Percentiles rank a stretch among this genome's conserved stretches.
phyloP scores from a whole-genome alignment of 495 filamentous ascomycete genomes.

The Aspergillus kassunensis region DNA sequence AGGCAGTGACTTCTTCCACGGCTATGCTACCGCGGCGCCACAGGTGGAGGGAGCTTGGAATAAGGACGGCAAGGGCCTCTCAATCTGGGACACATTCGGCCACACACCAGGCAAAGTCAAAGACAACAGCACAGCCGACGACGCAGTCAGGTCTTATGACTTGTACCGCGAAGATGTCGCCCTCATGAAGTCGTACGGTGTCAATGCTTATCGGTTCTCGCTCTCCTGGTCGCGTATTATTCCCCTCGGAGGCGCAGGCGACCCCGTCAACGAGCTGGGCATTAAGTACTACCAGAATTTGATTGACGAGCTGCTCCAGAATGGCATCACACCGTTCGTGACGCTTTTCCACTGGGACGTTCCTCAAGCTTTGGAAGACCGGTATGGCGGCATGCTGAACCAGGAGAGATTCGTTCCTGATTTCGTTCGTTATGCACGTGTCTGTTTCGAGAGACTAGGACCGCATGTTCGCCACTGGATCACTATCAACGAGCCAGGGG shows the following conservation, averaged over 20 bases:
- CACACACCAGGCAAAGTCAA: slow-evolving; percentile 65
- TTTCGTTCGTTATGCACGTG: slow-evolving; percentile 44
- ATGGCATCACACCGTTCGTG: slow-evolving; percentile 45
- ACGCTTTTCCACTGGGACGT: slow-evolving; percentile 51
- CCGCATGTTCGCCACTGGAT: slow-evolving; percentile 50
- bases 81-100: slow-evolving; percentile 73
- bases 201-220: slow-evolving; percentile 67
- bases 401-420: slow-evolving; percentile 40
- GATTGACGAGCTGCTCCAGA: slow-evolving; percentile 39
- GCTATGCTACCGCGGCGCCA: slow-evolving; percentile 34
- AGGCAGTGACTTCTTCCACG: slow-evolving; percentile 33
- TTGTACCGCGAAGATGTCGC: slow-evolving; percentile 65
- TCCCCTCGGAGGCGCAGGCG: slow-evolving; percentile 38
- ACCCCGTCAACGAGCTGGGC: slow-evolving; percentile 39
- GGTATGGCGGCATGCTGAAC: slow-evolving; percentile 45
- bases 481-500: slow-evolving; percentile 48
- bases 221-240: slow-evolving; percentile 70
- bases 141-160: slow-evolving; percentile 68
- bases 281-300: slow-evolving; percentile 43
- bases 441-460: slow-evolving; percentile 41
- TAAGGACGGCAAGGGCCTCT: slow-evolving; percentile 61
- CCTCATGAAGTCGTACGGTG: slow-evolving; percentile 62
- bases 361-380: slow-evolving; percentile 42
- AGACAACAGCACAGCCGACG: slow-evolving; percentile 59
- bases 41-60: slow-evolving; percentile 68